Evolutionary conservation across 2,329 filamentous ascomycete genomes (phyloP).

Genomic region (Colletotrichum endophyticum): DNA sequence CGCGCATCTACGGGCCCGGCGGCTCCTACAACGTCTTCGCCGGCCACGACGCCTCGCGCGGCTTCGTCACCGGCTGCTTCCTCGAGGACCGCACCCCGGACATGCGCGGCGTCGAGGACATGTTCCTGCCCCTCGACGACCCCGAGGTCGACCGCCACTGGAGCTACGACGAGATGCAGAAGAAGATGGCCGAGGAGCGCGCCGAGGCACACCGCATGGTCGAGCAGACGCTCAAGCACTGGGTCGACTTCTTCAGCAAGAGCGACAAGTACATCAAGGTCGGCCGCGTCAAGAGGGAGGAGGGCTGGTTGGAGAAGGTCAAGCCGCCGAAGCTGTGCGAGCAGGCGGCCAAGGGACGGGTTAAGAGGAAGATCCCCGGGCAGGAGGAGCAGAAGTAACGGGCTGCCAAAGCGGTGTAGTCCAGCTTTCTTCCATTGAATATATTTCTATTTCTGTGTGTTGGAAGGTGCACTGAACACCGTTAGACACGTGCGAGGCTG

Average conservation of each 20-base stretch:
- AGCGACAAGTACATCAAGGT: constrained; percentile 83
- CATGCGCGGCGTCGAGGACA: constrained; percentile 84
- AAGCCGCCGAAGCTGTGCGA: constrained; percentile 72
- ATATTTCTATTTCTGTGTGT: not conserved
- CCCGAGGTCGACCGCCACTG: constrained; percentile 65
- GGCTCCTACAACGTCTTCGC: constrained; percentile 89
- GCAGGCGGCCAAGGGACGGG: constrained; percentile 64
- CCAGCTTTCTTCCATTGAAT: not conserved
- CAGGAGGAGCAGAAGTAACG: constrained; percentile 36
- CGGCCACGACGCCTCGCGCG: constrained; percentile 84
- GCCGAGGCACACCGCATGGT: constrained; percentile 69
- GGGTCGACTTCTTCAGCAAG: constrained; percentile 82
- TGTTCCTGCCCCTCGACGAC: constrained; percentile 75
- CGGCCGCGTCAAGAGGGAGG: constrained; percentile 71
- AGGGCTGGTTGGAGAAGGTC: constrained; percentile 65
- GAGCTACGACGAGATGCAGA: constrained; percentile 57
- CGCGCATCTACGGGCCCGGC: constrained; percentile 78
- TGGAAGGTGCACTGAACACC: not conserved
- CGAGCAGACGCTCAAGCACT: constrained; percentile 73
- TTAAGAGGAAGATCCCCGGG: constrained; percentile 63
- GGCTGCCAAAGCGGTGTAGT: not conserved
- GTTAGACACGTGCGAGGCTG: not conserved
- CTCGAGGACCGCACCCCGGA: constrained; percentile 83
- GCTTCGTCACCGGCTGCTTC: constrained; percentile 94
- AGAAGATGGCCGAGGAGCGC: constrained; percentile 65